Evolutionary conservation across 1,284 basidiomycete genomes (phyloP).

Genomic region (Neonothopanus nambi): DNA sequence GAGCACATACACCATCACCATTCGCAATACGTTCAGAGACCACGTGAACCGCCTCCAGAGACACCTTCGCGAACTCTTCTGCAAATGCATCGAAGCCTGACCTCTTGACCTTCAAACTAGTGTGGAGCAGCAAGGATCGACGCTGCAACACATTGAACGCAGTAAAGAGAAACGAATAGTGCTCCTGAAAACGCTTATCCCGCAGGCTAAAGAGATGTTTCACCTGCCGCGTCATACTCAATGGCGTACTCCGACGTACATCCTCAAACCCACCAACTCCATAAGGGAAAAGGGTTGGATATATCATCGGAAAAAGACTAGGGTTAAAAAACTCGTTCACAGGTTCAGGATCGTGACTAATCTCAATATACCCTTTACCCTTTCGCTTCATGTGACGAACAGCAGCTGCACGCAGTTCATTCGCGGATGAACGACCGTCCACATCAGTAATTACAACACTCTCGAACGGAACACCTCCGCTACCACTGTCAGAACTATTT

Average conservation of each 20-base stretch:
- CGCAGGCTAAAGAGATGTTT: not conserved
- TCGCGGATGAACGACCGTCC: not conserved
- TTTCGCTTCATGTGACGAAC: not conserved
- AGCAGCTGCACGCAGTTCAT: not conserved
- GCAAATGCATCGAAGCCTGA: not conserved
- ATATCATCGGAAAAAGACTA: conserved; percentile 1
- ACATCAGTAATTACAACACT: not conserved
- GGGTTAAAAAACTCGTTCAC: conserved; percentile 4
- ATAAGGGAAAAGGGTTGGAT: conserved; percentile 2
- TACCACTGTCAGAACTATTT: not conserved
- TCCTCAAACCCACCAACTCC: conserved; percentile 5
- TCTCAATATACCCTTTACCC: not conserved
- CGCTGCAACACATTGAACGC: conserved; percentile 9
- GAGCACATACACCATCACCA: not conserved
- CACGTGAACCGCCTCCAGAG: not conserved
- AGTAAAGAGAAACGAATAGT: conserved; percentile 3
- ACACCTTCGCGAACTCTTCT: not conserved
- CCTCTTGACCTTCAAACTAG: not conserved
- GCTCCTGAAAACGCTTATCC: not conserved
- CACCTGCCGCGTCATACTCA: not conserved
- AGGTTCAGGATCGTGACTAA: not conserved
- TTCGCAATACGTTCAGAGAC: not conserved
- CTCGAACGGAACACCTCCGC: not conserved
- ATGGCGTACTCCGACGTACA: not conserved
- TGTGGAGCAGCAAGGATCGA: not conserved